Base-by-base conservation (phyloP, 306 rosid genomes). In the Glycine latifolia region DNA sequence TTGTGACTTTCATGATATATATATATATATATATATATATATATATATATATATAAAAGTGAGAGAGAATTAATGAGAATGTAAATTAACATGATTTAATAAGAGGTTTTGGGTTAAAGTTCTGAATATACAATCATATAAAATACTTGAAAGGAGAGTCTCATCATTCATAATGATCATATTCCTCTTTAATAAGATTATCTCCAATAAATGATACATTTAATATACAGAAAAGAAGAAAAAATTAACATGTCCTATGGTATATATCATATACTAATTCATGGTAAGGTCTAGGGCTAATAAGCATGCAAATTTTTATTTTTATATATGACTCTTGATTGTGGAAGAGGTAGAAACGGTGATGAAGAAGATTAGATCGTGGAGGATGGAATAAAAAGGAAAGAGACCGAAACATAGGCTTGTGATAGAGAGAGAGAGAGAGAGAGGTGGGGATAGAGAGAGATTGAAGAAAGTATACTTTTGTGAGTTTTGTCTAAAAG, bases 391-490 rank as follows among this genome's bases (percentile, higher is more conserved):
- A 20, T 26, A 48, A 37, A 47, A 75, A 68, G 53, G 77, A 76
- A 75, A 48, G 17, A 11, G 71, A 26, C 17, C 46, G 82, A 80
- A 75, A 79, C 41, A 85, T 17, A 46, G 52, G 46, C 37, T 70
- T 17, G 8, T 70, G 79, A 46, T 52, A 11, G 79, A 74, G 43
- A 58, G 53, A 33, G 8, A 37, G 37, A 44, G 37, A n/a, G 20
- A 20, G 20, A 4, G 39, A 4, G 4, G 4, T 3, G 39, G 5
- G 31, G 31, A 26, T 26, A 2, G 47, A 9, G 70, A 71, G 14
- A 37, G 46, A 48, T 39, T 39, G 31, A 59, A 67, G 31, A 11
- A 16, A 20, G 11, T 47, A n/a, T 71, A 61, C 35, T 16, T 41
- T 74, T 74, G 4, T 16, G 48, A 37, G 26, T 65, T 41, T 67